These are phyloP conservation scores for Isochrysis galbana DNA, from an alignment of 78 protist genomes.

Conservation along the genomic window DNA sequence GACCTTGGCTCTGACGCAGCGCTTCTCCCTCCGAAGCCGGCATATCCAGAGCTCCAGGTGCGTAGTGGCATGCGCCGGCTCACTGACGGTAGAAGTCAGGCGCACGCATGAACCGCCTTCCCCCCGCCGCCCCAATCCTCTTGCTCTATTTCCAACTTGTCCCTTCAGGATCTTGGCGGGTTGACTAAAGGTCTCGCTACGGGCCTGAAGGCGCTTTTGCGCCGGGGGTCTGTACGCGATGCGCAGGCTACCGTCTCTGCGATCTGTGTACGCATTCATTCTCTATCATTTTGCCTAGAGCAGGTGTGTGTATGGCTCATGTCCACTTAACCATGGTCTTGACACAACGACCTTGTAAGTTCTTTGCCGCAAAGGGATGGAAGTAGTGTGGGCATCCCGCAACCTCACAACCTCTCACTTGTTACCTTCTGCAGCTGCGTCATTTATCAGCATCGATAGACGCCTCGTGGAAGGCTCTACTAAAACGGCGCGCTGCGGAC, in stretches of 20 bases:
- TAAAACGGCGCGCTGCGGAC: not conserved
- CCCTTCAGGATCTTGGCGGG: not conserved
- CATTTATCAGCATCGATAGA: not conserved
- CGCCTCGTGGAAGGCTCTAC: not conserved
- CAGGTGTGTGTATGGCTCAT: too few relatives aligned
- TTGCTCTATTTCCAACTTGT: too few relatives aligned
- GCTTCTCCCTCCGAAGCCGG: not conserved
- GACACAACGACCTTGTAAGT: too few relatives aligned
- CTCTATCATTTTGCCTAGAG: not conserved
- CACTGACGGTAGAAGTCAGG: too few relatives aligned
- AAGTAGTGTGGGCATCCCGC: too few relatives aligned
- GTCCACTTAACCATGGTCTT: too few relatives aligned
- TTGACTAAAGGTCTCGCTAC: not conserved
- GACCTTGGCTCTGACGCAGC: not conserved
- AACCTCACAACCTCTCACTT: not conserved
- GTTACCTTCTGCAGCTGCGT: not conserved
- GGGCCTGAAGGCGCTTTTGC: not conserved
- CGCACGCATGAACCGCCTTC: too few relatives aligned
- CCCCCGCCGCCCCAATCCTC: too few relatives aligned
- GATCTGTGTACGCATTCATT: not conserved
- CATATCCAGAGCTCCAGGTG: not conserved
- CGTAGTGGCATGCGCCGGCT: too few relatives aligned
- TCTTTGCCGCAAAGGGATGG: too few relatives aligned
- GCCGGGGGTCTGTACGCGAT: not conserved
- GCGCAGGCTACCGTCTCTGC: not conserved